phyloP scores from a whole-genome alignment of 192 early-diverging fungal species.

The Dispira parvispora region DNA sequence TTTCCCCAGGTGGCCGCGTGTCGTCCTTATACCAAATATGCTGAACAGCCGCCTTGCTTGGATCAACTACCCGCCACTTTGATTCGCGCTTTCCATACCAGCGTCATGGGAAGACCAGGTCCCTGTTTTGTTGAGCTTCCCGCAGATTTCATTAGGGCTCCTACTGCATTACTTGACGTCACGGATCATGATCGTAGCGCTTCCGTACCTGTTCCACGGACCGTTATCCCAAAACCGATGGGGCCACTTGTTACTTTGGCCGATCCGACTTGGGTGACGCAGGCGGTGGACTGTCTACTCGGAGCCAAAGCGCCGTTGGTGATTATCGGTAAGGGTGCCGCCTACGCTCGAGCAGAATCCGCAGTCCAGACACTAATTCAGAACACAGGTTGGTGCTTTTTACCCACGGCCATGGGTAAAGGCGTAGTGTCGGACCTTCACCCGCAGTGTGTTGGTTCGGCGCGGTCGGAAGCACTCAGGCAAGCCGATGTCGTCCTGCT shows the following conservation, averaged over 20 bases:
- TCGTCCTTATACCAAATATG: conserved; percentile 39
- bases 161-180: not conserved
- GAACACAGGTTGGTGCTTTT: conserved; percentile 39
- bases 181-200: conserved; percentile 6
- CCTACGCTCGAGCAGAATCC: conserved; percentile 45
- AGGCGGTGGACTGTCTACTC: conserved; percentile 25
- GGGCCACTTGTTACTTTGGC: conserved; percentile 18
- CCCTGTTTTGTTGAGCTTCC: conserved; percentile 50
- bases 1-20: conserved; percentile 43
- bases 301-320: conserved; percentile 38
- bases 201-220: conserved; percentile 12
- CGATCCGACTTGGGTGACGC: conserved; percentile 23
- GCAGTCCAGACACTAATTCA: conserved; percentile 37
- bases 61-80: conserved; percentile 31
- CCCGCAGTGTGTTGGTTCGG: conserved; percentile 38
- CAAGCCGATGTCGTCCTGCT: conserved; percentile 50
- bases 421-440: conserved; percentile 49
- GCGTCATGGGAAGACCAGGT: conserved; percentile 41
- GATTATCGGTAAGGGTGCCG: conserved; percentile 58
- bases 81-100: conserved; percentile 32
- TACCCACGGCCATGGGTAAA: conserved; percentile 60
- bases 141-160: conserved; percentile 43
- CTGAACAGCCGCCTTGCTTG: conserved; percentile 29
- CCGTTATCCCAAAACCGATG: conserved; percentile 13
- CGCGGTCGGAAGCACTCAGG: conserved; percentile 41